Evolutionary conservation across 2,329 filamentous ascomycete species (phyloP), one percentile per base, ranked within the genome.

Genomic region (Fusarium nelsonii): DNA sequence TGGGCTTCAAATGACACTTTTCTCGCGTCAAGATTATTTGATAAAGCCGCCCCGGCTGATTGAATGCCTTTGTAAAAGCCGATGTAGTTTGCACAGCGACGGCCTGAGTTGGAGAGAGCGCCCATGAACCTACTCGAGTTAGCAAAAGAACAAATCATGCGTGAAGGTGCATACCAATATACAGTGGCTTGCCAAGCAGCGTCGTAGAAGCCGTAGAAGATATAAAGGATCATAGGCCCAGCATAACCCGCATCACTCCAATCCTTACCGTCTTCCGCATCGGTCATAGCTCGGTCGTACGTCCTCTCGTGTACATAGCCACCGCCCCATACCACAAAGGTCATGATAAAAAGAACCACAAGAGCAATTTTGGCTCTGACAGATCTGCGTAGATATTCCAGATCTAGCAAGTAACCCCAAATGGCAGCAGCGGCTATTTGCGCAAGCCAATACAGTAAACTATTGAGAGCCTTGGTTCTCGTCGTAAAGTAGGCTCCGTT

Each of bases 121-220:
- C 95, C 95, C 91, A 98, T 97, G 83, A 91, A 94, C 90, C 90
- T 90, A 89, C 0, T 1, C 1, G 1, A 0, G 6, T 74, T 37
- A 74, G 68, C 15, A 1, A 4, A 8, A 81, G 0, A 5, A 2
- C 0, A 37, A 84, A 1, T 1, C 1, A 2, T 1, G 84, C 0
- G 83, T 6, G 0, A 2, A 0, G 1, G 3, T 2, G 91, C 93
- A 76, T 88, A 93, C 94, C 94, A 97, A 84, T 98, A 97, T 41
- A 94, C 90, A 74, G 85, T 90, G 0, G 93, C 95, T 83, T 97
- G 95, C 91, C 93, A 97, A 46, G 90, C 88, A 36, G 94, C 93
- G 77, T 97, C 95, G 71, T 90, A 96, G 78, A 96, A 91, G 33
- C 93, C 93, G 77, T 96, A 97, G 80, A 94, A 94, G 74, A 97